Evolutionary conservation across 257 asterid genomes (phyloP).

Genomic region (Cinchona pubescens): DNA sequence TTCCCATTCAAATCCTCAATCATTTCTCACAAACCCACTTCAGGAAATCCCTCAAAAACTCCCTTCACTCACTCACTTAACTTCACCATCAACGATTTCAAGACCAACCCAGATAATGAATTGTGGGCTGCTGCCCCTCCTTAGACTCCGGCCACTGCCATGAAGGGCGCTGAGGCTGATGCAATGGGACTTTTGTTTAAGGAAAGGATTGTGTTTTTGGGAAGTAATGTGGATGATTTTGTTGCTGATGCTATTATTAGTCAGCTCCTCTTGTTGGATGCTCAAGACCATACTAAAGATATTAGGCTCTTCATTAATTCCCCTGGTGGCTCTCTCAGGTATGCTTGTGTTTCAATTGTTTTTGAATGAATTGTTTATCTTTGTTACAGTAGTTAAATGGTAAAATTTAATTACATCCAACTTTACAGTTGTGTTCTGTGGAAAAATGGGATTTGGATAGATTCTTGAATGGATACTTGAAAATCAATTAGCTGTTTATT

Average conservation of each 20-base stretch:
- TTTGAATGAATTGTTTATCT: neutral
- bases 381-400: neutral
- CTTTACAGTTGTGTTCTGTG: neutral
- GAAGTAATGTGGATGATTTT: constrained; percentile 67
- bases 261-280: constrained; percentile 81
- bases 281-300: constrained; percentile 78
- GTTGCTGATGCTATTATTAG: constrained; percentile 86
- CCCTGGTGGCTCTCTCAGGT: constrained; percentile 94
- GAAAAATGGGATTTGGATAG: neutral
- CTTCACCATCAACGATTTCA: constrained; percentile 2
- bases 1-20: constrained; percentile 39
- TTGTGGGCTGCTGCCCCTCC: constrained; percentile 41
- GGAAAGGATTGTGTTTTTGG: constrained; percentile 92
- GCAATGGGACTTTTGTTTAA: constrained; percentile 76
- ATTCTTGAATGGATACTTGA: neutral
- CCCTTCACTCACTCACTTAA: constrained; percentile 11
- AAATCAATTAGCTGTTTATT: neutral
- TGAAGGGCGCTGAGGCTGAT: constrained; percentile 73
- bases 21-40: constrained; percentile 27
- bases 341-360: constrained; percentile 5
- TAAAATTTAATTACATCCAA: neutral
- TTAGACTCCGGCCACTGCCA: constrained; percentile 58
- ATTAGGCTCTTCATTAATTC: constrained; percentile 86
- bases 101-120: constrained; percentile 25
- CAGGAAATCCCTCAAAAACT: constrained; percentile 17